phyloP scores from a whole-genome alignment of 1,284 basidiomycete genomes.

The Ceratobasidium sp. region DNA sequence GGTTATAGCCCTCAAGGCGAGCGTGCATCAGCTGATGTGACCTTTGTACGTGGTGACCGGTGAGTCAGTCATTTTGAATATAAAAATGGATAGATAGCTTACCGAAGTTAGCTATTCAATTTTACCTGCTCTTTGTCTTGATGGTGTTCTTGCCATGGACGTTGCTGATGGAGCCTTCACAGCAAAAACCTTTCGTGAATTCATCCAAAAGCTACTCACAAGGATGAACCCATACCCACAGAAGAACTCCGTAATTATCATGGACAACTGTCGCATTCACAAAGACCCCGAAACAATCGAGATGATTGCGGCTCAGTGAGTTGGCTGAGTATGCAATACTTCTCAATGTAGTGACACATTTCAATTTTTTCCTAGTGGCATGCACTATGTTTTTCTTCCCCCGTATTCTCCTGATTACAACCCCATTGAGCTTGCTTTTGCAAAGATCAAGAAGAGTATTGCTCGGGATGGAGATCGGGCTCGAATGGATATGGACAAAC shows the following conservation, averaged over 20 bases:
- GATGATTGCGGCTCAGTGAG: slow-evolving; percentile 29
- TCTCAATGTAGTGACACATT: too few species aligned
- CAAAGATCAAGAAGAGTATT: slow-evolving; percentile 36
- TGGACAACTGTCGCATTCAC: slow-evolving; percentile 44
- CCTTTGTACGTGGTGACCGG: slow-evolving; percentile 40
- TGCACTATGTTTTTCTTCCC: slow-evolving; percentile 38
- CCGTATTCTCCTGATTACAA: slow-evolving; percentile 42
- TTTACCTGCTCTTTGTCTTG: slow-evolving; percentile 41
- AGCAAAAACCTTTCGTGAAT: slow-evolving; percentile 28
- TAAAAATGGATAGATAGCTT: not conserved
- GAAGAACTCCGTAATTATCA: slow-evolving; percentile 43
- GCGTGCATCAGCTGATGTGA: slow-evolving; percentile 10
- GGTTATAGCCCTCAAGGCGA: slow-evolving; percentile 36
- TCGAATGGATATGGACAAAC: slow-evolving; percentile 1
- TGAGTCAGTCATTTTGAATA: slow-evolving; percentile 5
- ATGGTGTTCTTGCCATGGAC: slow-evolving; percentile 39
- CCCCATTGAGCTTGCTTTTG: slow-evolving; percentile 41
- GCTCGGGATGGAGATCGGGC: slow-evolving; percentile 3
- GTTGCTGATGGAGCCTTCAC: slow-evolving; percentile 39
- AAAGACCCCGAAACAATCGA: slow-evolving; percentile 32
- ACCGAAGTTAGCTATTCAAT: slow-evolving; percentile 41
- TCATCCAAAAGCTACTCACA: slow-evolving; percentile 39
- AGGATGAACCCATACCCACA: too few species aligned
- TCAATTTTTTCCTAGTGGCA: slow-evolving; percentile 36
- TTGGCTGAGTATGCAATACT: too few species aligned